These are phyloP conservation scores for Phyllosticta ampelicida DNA, from an alignment of 2,329 filamentous ascomycete species.

Conservation along the genomic window DNA sequence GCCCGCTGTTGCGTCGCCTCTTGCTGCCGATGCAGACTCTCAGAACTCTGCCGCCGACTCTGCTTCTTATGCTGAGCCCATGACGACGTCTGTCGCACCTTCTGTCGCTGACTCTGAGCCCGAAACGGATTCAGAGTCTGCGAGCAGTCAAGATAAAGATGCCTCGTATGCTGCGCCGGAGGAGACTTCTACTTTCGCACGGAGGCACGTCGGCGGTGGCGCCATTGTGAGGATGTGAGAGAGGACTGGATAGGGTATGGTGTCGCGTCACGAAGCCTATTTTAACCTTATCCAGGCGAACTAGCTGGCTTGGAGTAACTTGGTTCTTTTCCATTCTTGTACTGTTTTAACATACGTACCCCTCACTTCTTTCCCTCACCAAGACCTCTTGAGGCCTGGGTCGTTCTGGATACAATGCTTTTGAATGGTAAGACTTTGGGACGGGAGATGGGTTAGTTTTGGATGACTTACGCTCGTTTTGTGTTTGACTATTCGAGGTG, in stretches of 20 bases:
- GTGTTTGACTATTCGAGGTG: background rate
- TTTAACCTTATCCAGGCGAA: background rate
- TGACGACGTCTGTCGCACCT: background rate
- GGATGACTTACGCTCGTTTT: background rate
- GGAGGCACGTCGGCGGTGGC: slow-evolving; percentile 6
- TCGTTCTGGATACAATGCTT: background rate
- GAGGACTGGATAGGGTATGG: no score
- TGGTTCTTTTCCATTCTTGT: background rate
- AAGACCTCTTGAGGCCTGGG: background rate
- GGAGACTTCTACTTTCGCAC: background rate
- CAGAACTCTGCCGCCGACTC: background rate
- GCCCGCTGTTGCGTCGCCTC: background rate
- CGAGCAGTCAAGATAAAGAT: background rate
- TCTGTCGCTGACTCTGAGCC: background rate
- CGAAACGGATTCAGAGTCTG: background rate
- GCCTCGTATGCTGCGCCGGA: background rate
- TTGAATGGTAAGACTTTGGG: background rate
- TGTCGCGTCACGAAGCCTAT: background rate
- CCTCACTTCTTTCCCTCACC: background rate
- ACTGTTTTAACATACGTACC: background rate
- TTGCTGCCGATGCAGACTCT: background rate
- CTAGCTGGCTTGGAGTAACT: background rate
- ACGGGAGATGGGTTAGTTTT: background rate
- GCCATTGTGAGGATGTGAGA: background rate
- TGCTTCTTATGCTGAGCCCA: background rate